Percentiles rank a stretch among this genome's conserved stretches.
Evolutionary conservation across 2,329 filamentous ascomycete genomes (phyloP).

Genomic region (Fusarium concolor): DNA sequence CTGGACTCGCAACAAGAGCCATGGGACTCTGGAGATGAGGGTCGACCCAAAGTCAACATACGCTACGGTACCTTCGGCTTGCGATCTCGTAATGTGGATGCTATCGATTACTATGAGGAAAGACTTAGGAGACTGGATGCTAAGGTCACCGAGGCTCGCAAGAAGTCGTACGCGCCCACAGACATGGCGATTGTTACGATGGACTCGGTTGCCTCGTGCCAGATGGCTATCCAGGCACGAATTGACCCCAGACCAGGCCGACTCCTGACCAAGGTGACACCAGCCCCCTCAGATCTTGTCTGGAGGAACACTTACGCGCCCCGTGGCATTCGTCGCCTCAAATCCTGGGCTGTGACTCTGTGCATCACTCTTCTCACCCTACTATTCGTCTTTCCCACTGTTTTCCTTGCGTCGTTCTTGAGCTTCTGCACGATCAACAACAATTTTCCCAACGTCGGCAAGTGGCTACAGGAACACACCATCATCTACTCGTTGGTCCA

Average conservation of each 20-base stretch:
- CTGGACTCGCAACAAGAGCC: conserved; percentile 60
- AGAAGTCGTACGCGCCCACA: conserved; percentile 80
- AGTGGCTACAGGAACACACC: conserved; percentile 74
- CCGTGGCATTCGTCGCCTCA: conserved; percentile 76
- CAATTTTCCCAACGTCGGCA: conserved; percentile 76
- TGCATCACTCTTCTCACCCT: conserved; percentile 86
- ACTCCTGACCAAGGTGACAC: conserved; percentile 85
- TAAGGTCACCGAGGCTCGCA: conserved; percentile 75
- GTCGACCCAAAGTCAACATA: conserved; percentile 76
- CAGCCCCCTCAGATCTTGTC: conserved; percentile 90
- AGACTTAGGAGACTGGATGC: conserved; percentile 83
- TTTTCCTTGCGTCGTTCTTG: conserved; percentile 80
- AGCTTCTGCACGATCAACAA: conserved; percentile 83
- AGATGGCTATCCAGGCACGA: conserved; percentile 96
- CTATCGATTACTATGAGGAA: conserved; percentile 94
- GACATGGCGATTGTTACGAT: conserved; percentile 96
- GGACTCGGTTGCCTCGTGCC: conserved; percentile 91
- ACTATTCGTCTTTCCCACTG: conserved; percentile 87
- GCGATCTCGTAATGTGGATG: conserved; percentile 80
- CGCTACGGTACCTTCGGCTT: conserved; percentile 83
- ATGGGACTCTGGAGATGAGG: conserved; percentile 54
- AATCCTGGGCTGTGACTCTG: conserved; percentile 85
- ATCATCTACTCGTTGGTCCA: conserved; percentile 82
- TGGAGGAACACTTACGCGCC: conserved; percentile 94
- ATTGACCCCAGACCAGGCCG: conserved; percentile 90